Evolutionary conservation across 2,329 filamentous ascomycete species (phyloP).

Genomic region (Nothophaeocryptopus gaeumannii): DNA sequence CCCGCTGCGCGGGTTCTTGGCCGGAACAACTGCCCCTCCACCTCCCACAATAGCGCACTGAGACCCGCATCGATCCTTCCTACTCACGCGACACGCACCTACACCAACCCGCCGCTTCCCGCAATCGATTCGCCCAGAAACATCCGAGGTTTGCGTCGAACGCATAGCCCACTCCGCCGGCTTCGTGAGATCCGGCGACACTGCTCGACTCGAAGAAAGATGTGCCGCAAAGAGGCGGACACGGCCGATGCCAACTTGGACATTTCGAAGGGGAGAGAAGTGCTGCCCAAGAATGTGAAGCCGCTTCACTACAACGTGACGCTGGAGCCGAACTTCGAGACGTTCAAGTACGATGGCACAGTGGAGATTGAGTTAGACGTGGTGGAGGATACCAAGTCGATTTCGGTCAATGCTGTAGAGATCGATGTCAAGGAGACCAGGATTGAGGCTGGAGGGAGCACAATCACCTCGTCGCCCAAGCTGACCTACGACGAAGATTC

Average conservation of each 20-base stretch:
- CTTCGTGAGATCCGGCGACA: slow-evolving; percentile 43
- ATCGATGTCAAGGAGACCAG: slow-evolving; percentile 75
- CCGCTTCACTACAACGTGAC: slow-evolving; percentile 90
- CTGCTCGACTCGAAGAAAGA: slow-evolving; percentile 71
- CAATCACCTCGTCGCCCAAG: slow-evolving; percentile 60
- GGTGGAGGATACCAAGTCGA: slow-evolving; percentile 74
- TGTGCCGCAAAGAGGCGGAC: slow-evolving; percentile 64
- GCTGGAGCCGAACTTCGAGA: slow-evolving; percentile 84
- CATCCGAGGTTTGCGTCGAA: not conserved
- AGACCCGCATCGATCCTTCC: not conserved
- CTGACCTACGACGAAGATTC: slow-evolving; percentile 73
- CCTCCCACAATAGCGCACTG: not conserved
- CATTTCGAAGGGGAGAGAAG: slow-evolving; percentile 68
- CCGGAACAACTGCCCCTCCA: slow-evolving; percentile 6
- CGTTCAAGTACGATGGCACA: slow-evolving; percentile 80
- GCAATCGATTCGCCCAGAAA: slow-evolving; percentile 4
- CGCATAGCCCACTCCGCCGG: not conserved
- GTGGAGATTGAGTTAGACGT: slow-evolving; percentile 88
- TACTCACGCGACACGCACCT: not conserved
- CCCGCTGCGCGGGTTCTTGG: too few relatives aligned
- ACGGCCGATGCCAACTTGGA: slow-evolving; percentile 56
- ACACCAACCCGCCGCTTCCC: slow-evolving; percentile 3
- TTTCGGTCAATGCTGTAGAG: slow-evolving; percentile 84
- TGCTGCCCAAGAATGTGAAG: slow-evolving; percentile 87
- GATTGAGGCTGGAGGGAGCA: slow-evolving; percentile 59